phyloP scores from a whole-genome alignment of 495 filamentous ascomycete genomes.

The Xylaria acuta region DNA sequence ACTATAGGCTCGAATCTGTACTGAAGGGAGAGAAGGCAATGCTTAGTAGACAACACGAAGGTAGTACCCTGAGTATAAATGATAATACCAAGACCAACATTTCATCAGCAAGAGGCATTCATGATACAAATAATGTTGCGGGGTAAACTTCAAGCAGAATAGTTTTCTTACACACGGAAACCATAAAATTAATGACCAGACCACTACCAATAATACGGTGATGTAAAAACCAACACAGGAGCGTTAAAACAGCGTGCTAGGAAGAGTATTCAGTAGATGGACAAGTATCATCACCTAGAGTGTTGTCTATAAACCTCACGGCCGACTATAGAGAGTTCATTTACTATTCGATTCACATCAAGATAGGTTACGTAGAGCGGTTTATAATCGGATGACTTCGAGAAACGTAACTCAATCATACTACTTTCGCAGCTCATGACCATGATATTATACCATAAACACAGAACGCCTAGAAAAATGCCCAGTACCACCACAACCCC shows the following conservation, averaged over 20 bases:
- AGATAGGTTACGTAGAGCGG: not conserved
- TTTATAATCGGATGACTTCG: not conserved
- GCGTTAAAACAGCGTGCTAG: not conserved
- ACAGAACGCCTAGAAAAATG: constrained; percentile 9
- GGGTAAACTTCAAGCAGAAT: not conserved
- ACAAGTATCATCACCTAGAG: not conserved
- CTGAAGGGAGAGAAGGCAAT: not conserved
- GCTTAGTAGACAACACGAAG: not conserved
- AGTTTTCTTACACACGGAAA: not conserved
- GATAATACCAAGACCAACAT: too few relatives aligned
- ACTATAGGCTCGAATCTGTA: not conserved
- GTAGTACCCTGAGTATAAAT: not conserved
- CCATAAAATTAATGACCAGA: too few relatives aligned
- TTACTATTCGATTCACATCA: not conserved
- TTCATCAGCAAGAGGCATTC: too few relatives aligned
- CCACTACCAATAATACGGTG: not conserved
- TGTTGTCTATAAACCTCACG: not conserved
- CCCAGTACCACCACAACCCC: constrained; percentile 1
- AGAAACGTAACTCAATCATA: not conserved
- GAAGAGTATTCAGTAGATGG: not conserved
- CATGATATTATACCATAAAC: not conserved
- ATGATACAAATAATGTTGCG: not conserved
- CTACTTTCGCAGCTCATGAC: not conserved
- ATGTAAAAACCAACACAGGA: not conserved
- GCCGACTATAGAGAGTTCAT: not conserved